Base-by-base conservation (phyloP, 192 early-diverging fungal genomes). In the Kickxella alabastrina region DNA sequence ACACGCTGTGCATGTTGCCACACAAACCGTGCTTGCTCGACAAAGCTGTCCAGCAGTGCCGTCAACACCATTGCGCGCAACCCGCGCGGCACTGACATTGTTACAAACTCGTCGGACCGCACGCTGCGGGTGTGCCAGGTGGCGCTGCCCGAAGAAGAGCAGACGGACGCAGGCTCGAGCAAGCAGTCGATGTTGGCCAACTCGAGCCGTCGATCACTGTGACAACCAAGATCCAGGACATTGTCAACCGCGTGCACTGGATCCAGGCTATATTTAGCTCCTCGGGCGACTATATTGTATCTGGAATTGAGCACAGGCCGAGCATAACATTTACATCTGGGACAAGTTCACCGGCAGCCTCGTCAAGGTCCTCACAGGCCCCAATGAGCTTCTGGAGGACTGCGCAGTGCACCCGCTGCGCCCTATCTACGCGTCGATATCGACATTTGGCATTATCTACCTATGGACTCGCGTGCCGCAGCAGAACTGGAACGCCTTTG, bases 261-360 rank as follows among this genome's bases (percentile, higher is more conserved):
- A 81, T 78, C 9, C 82, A 90, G 51, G 85, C 88, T 37, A 84
- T 87, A 26, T 93, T 98, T 57, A 95, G 87, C 46, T 79, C 85
- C 0, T 87, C 90, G 44, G 89, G 88, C 1, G 92, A 97, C 59
- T 95, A 88, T 71, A 88, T 99, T 10, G 85, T 95, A 15, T 39
- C 71, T 60, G 88, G 84, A 15, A 89, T 89, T 32, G 86, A 82
- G 29, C 87, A 88, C 52, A 89, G 53, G 85, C 92, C n/a, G 79
- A 84, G 27, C 93, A 98, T 62, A 89, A 95, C 48, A 92, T 98
- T 31, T 96, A 90, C 60, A 85, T 97, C 27, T 98, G 93, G 93
- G 90, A 99, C 64, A 85, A 83, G 52, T 72, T 79, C 15, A 75
- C 80, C 14, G 87, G 88, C 15, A 88, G 82, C 42, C 75, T 99